phyloP scores from a whole-genome alignment of 805 yeast genomes.

The Kuraishia capsulata region DNA sequence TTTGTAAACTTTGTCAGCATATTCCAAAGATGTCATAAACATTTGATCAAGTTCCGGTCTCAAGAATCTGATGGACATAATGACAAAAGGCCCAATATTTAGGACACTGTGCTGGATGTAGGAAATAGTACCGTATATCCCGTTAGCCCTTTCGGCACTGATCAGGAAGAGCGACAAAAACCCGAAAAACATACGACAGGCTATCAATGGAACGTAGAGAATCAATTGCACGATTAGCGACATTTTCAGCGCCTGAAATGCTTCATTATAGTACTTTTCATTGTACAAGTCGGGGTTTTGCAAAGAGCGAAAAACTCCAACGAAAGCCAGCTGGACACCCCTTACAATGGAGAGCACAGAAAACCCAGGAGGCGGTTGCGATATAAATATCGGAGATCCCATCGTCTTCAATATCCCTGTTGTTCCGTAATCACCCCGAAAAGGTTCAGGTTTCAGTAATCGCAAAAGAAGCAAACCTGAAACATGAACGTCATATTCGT shows the following conservation, averaged over 20 bases:
- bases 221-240: constrained; percentile 28
- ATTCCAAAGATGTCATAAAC: constrained; percentile 27
- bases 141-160: constrained; percentile 7
- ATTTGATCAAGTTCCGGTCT: constrained; percentile 29
- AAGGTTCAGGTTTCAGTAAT: not conserved
- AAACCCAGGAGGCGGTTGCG: constrained; percentile 49
- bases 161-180: constrained; percentile 10
- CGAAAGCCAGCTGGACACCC: constrained; percentile 42
- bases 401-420: constrained; percentile 22
- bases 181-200: constrained; percentile 11
- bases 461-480: not conserved
- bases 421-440: not conserved
- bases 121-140: constrained; percentile 11
- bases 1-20: constrained; percentile 27
- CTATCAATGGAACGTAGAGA: constrained; percentile 20
- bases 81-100: constrained; percentile 29
- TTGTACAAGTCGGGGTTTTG: constrained; percentile 31
- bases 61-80: constrained; percentile 25
- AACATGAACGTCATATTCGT: not conserved
- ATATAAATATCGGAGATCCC: constrained; percentile 53
- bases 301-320: constrained; percentile 38
- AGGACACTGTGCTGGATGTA: constrained; percentile 28
- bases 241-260: constrained; percentile 22
- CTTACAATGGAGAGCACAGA: constrained; percentile 37
- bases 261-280: constrained; percentile 25